A percentile compares a stretch with the other conserved stretches of the same genome.
Evolutionary conservation across 1,284 basidiomycete species (phyloP).

Genomic region (Trametes polyzona): DNA sequence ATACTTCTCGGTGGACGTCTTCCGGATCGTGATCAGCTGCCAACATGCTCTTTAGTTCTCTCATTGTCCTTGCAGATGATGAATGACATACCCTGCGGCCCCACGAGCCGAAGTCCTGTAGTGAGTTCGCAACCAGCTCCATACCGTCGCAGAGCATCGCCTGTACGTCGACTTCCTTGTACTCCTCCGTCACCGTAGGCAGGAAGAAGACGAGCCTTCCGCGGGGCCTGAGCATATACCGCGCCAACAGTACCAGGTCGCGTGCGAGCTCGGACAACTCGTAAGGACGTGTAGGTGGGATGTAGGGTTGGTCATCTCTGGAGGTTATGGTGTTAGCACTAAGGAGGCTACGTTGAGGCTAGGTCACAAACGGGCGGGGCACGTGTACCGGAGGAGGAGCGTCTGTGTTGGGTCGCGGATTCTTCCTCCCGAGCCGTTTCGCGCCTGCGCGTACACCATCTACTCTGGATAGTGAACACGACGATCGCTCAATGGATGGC

Average conservation of each 20-base stretch:
- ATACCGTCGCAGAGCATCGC: conserved; percentile 83
- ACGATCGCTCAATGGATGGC: not conserved
- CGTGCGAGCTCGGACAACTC: conserved; percentile 84
- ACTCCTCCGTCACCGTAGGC: conserved; percentile 91
- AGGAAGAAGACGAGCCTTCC: conserved; percentile 96
- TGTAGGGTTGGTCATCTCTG: conserved; percentile 68
- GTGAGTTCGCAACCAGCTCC: conserved; percentile 85
- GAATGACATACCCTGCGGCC: conserved; percentile 69
- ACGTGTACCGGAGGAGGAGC: conserved; percentile 15
- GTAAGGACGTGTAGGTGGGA: conserved; percentile 91
- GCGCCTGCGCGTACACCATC: conserved; percentile 98
- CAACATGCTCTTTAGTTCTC: not conserved
- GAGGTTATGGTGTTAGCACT: not conserved
- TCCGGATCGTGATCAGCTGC: conserved; percentile 91
- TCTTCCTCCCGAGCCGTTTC: conserved; percentile 86
- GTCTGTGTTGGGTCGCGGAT: conserved; percentile 38
- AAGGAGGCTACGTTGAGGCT: not conserved
- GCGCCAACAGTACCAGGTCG: conserved; percentile 84
- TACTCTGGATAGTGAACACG: conserved; percentile 27
- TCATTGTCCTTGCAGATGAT: not conserved
- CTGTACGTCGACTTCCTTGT: conserved; percentile 82
- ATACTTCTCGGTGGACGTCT: conserved; percentile 55
- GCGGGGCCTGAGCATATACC: conserved; percentile 83
- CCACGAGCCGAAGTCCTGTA: conserved; percentile 97
- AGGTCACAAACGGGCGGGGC: conserved; percentile 31